A percentile compares a stretch with the other conserved stretches of the same genome.
These are phyloP conservation scores for Termitomyces eurrhizus DNA, from an alignment of 768 basidiomycete genomes.

Conservation along the genomic window DNA sequence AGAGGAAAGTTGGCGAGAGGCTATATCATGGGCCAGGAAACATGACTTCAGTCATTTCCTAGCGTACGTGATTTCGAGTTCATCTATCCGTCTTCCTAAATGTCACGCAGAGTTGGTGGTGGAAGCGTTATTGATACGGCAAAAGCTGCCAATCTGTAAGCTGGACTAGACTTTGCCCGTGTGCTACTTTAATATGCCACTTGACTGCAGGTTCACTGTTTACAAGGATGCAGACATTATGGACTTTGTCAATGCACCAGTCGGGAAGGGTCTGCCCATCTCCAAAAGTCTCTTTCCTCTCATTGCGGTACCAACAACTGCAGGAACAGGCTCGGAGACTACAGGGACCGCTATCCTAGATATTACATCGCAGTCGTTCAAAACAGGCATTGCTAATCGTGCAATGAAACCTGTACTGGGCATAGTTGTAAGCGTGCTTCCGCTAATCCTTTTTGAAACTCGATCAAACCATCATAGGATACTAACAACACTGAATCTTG, in stretches of 20 bases:
- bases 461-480: slow-evolving; percentile 39
- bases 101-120: slow-evolving; percentile 69
- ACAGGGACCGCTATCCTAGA: slow-evolving; percentile 94
- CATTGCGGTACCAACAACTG: slow-evolving; percentile 74
- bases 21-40: slow-evolving; percentile 82
- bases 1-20: slow-evolving; percentile 82
- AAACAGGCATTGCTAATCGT: slow-evolving; percentile 93
- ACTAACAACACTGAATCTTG: slow-evolving; percentile 89
- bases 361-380: slow-evolving; percentile 88
- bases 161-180: background rate
- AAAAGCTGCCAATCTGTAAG: slow-evolving; percentile 88
- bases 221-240: slow-evolving; percentile 91
- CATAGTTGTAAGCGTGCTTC: slow-evolving; percentile 47
- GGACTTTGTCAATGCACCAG: slow-evolving; percentile 96
- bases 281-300: slow-evolving; percentile 70
- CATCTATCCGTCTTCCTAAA: slow-evolving; percentile 3
- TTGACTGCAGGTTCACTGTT: slow-evolving; percentile 62
- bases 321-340: slow-evolving; percentile 92
- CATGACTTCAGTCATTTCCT: slow-evolving; percentile 93
- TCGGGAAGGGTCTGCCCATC: slow-evolving; percentile 90
- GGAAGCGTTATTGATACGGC: slow-evolving; percentile 95
- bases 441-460: background rate
- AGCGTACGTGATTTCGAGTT: slow-evolving; percentile 50
- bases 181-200: background rate
- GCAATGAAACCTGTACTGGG: slow-evolving; percentile 89